Conservation (phyloP, 257 asterid genomes). For the Jasminum sambac region DNA sequence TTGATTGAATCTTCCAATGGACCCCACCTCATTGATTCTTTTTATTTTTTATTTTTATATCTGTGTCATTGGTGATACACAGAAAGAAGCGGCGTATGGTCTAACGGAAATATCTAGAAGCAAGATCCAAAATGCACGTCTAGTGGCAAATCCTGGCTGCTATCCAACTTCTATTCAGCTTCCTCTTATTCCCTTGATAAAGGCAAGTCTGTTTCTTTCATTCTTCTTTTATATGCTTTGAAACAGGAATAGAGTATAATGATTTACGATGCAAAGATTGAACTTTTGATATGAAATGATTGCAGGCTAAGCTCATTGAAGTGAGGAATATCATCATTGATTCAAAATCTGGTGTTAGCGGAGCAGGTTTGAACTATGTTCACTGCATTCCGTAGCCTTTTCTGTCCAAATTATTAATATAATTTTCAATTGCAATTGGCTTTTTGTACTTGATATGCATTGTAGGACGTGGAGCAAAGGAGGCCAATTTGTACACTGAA, state of each 20-base stretch:
- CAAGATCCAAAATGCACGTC: conserved; percentile 67
- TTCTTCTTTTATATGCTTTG: neutral
- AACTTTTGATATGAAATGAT: conserved; percentile 17
- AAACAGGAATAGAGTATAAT: neutral
- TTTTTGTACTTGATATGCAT: conserved; percentile 23
- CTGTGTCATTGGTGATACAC: conserved; percentile 29
- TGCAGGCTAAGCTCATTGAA: conserved; percentile 82
- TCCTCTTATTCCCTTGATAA: conserved; percentile 84
- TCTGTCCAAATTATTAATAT: conserved; percentile 4
- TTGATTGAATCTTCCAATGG: conserved; percentile 24
- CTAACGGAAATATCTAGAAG: conserved; percentile 77
- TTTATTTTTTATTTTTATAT: neutral
- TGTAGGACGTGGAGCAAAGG: conserved; percentile 94
- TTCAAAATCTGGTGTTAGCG: conserved; percentile 96
- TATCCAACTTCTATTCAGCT: conserved; percentile 92
- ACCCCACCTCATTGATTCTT: conserved; percentile 2
- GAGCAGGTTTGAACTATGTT: conserved; percentile 70
- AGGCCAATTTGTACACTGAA: conserved; percentile 92
- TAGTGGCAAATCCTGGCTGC: conserved; percentile 97
- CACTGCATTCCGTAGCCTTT: conserved; percentile 10
- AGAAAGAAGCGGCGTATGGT: conserved; percentile 93
- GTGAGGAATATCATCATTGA: conserved; percentile 79
- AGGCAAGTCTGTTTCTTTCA: conserved; percentile 44
- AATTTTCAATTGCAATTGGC: conserved; percentile 5
- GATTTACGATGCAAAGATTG: neutral